phyloP scores from a whole-genome alignment of 2,329 filamentous ascomycete genomes.

The Exserohilum rostratum region DNA sequence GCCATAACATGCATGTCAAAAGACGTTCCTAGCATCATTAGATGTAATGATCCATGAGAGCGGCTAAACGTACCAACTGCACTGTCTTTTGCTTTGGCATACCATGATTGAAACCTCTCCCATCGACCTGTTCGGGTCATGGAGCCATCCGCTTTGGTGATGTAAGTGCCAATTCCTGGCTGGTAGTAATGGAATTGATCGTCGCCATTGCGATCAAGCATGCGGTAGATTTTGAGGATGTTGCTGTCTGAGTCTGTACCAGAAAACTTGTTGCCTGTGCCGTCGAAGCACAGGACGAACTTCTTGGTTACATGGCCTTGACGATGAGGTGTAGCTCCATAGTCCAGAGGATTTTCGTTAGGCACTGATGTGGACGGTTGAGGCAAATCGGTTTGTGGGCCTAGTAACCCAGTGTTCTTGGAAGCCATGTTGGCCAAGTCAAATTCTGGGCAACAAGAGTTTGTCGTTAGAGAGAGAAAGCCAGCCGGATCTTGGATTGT shows the following conservation, averaged over 20 bases:
- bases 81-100: slow-evolving; percentile 76
- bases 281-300: slow-evolving; percentile 62
- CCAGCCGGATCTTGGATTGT: not conserved
- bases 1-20: slow-evolving; percentile 85
- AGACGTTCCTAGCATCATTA: slow-evolving; percentile 63
- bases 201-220: slow-evolving; percentile 67
- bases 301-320: slow-evolving; percentile 54
- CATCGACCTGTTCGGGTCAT: slow-evolving; percentile 63
- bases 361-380: slow-evolving; percentile 9
- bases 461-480: not conserved
- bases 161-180: slow-evolving; percentile 73
- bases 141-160: slow-evolving; percentile 56
- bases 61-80: slow-evolving; percentile 58
- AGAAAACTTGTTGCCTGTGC: slow-evolving; percentile 52
- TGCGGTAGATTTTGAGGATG: slow-evolving; percentile 72
- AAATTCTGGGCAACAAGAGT: not conserved
- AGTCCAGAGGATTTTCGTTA: slow-evolving; percentile 19
- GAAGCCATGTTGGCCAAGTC: slow-evolving; percentile 10
- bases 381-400: slow-evolving; percentile 9
- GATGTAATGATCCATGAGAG: not conserved
- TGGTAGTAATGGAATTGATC: slow-evolving; percentile 59
- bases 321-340: slow-evolving; percentile 14
- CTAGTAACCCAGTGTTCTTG: slow-evolving; percentile 8
- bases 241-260: slow-evolving; percentile 51
- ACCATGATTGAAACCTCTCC: slow-evolving; percentile 69